phyloP scores from a whole-genome alignment of 768 basidiomycete genomes.

The Grammothele lineata region DNA sequence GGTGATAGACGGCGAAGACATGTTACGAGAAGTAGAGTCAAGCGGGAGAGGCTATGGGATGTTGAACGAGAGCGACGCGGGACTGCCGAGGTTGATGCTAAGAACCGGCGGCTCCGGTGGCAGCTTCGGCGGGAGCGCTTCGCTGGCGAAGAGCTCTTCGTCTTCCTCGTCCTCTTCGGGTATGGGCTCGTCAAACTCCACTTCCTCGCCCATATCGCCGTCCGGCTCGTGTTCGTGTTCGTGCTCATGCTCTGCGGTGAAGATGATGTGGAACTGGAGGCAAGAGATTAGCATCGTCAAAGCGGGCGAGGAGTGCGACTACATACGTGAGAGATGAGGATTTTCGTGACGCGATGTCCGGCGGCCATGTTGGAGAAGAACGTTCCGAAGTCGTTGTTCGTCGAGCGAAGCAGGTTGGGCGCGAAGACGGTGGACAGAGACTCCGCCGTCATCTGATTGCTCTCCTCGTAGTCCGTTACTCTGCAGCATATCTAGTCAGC shows the following conservation, averaged over 20 bases:
- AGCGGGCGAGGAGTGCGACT: background rate
- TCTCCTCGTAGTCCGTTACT: conserved; percentile 85
- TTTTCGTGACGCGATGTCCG: conserved; percentile 71
- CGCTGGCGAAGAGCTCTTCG: conserved; percentile 15
- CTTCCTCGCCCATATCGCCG: conserved; percentile 63
- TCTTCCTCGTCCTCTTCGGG: conserved; percentile 62
- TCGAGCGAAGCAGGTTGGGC: conserved; percentile 73
- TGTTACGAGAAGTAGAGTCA: too few species aligned
- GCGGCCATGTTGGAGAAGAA: conserved; percentile 79
- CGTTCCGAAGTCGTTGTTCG: conserved; percentile 72
- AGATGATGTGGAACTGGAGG: conserved; percentile 47
- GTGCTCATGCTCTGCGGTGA: conserved; percentile 43
- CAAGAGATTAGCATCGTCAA: conserved; percentile 30
- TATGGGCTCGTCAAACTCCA: conserved; percentile 63
- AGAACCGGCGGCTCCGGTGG: conserved; percentile 17
- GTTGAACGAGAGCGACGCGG: conserved; percentile 17
- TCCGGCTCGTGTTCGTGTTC: conserved; percentile 40
- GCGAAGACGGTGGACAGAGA: conserved; percentile 84
- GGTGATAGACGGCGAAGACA: too few species aligned
- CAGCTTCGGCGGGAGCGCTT: conserved; percentile 9
- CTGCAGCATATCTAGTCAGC: conserved; percentile 30
- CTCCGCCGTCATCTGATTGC: conserved; percentile 87
- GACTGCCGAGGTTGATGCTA: conserved; percentile 18
- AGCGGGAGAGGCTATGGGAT: conserved; percentile 6
- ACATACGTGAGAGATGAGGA: conserved; percentile 72